A percentile compares a stretch with the other conserved stretches of the same genome.
Conservation (phyloP, 345 rosid species). For the Dipteronia dyeriana region DNA sequence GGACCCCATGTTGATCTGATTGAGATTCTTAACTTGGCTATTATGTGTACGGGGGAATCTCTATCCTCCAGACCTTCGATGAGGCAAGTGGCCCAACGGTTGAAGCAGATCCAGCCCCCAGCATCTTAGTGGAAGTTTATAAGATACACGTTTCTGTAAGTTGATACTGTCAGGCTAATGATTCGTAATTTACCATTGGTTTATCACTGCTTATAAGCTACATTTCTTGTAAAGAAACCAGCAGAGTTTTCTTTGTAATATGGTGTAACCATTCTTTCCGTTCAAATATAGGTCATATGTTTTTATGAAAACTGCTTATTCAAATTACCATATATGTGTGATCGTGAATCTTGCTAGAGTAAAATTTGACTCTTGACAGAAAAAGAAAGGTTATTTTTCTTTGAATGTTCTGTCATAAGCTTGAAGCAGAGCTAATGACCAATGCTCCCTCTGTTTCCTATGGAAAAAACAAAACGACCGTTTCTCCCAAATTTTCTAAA, state of each 20-base stretch:
- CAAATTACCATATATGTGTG: background rate
- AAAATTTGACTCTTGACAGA: background rate
- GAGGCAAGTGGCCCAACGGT: constrained; percentile 49
- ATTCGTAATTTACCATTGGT: constrained; percentile 23
- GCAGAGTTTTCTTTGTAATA: constrained; percentile 20
- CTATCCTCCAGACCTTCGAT: constrained; percentile 55
- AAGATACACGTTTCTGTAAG: constrained; percentile 28
- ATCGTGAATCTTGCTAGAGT: background rate
- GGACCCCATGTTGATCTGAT: constrained; percentile 51
- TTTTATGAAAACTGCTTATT: background rate
- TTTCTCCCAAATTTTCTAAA: background rate
- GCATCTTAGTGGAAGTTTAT: constrained; percentile 30
- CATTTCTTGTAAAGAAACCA: constrained; percentile 23
- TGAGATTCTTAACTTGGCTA: constrained; percentile 43
- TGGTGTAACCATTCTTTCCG: constrained; percentile 12
- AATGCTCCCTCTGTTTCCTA: background rate
- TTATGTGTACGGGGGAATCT: constrained; percentile 47
- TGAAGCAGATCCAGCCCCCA: constrained; percentile 50
- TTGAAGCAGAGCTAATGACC: background rate
- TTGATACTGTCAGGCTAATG: constrained; percentile 23
- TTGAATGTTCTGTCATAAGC: background rate
- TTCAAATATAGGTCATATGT: constrained; percentile 6
- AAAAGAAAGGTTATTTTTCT: background rate
- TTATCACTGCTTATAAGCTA: constrained; percentile 17
- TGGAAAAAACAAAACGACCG: background rate